phyloP scores from a whole-genome alignment of 1,139 yeast genomes.

The Hyphopichia wangnamkhiaoensis region DNA sequence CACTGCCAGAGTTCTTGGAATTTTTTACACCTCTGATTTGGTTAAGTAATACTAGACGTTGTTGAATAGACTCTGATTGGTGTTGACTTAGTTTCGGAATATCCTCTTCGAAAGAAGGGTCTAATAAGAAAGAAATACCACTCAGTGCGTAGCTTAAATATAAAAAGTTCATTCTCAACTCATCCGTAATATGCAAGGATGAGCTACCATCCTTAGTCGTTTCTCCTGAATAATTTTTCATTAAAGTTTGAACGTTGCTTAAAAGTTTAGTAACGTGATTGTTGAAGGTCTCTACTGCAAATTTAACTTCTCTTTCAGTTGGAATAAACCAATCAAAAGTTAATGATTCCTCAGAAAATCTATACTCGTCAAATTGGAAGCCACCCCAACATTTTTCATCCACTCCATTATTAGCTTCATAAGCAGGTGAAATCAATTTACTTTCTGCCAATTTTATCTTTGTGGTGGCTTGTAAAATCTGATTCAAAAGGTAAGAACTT shows the following conservation, averaged over 20 bases:
- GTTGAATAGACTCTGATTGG: constrained; percentile 36
- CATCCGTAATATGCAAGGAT: constrained; percentile 41
- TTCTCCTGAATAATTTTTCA: constrained; percentile 26
- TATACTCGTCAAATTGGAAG: constrained; percentile 51
- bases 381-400: constrained; percentile 72
- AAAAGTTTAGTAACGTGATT: constrained; percentile 48
- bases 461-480: constrained; percentile 64
- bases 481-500: constrained; percentile 57
- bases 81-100: constrained; percentile 39
- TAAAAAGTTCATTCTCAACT: constrained; percentile 55
- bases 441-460: constrained; percentile 58
- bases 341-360: constrained; percentile 44
- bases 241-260: constrained; percentile 39
- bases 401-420: constrained; percentile 31
- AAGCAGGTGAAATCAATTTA: constrained; percentile 50
- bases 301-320: constrained; percentile 50
- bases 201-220: constrained; percentile 17
- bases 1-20: constrained; percentile 15
- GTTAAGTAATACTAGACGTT: constrained; percentile 32
- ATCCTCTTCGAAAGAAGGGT: constrained; percentile 59
- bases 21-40: constrained; percentile 29
- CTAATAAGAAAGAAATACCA: constrained; percentile 76
- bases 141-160: constrained; percentile 64
- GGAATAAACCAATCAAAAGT: constrained; percentile 80
- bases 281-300: constrained; percentile 63